Evolutionary conservation across 352 stramenopile genomes (phyloP).

Genomic region (Pythium dissotocum): DNA sequence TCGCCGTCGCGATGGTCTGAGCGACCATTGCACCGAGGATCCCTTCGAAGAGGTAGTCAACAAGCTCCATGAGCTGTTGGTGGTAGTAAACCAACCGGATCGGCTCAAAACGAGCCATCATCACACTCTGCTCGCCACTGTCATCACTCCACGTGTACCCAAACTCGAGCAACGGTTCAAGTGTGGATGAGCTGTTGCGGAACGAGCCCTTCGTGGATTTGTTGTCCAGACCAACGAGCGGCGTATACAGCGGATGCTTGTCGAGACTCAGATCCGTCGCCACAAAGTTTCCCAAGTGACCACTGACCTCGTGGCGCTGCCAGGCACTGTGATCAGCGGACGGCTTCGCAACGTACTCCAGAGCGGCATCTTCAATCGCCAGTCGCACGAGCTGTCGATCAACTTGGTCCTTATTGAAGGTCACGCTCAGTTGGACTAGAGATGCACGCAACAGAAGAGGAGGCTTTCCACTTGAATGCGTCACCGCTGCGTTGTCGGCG

Average conservation of each 20-base stretch:
- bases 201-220: slow-evolving; percentile 23
- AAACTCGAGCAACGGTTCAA: slow-evolving; percentile 35
- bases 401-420: slow-evolving; percentile 82
- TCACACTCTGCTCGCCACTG: slow-evolving; percentile 38
- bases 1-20: slow-evolving; percentile 68
- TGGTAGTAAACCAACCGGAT: slow-evolving; percentile 85
- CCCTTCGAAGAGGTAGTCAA: slow-evolving; percentile 83
- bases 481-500: no score
- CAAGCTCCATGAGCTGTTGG: slow-evolving; percentile 81
- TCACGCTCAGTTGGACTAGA: slow-evolving; percentile 73
- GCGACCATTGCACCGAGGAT: slow-evolving; percentile 73
- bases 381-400: slow-evolving; percentile 67
- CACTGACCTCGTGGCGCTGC: slow-evolving; percentile 23
- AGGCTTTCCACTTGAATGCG: slow-evolving; percentile 9
- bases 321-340: not conserved
- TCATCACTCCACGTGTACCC: slow-evolving; percentile 28
- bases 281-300: slow-evolving; percentile 74
- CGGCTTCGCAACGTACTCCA: slow-evolving; percentile 40
- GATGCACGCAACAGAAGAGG: slow-evolving; percentile 53
- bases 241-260: slow-evolving; percentile 68
- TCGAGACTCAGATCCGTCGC: slow-evolving; percentile 67
- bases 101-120: slow-evolving; percentile 58
- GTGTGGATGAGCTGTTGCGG: slow-evolving; percentile 9
- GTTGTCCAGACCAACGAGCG: slow-evolving; percentile 65
- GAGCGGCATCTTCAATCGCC: slow-evolving; percentile 50